Evolutionary conservation across 495 filamentous ascomycete genomes (phyloP).

Genomic region (Tuber melanosporum): DNA sequence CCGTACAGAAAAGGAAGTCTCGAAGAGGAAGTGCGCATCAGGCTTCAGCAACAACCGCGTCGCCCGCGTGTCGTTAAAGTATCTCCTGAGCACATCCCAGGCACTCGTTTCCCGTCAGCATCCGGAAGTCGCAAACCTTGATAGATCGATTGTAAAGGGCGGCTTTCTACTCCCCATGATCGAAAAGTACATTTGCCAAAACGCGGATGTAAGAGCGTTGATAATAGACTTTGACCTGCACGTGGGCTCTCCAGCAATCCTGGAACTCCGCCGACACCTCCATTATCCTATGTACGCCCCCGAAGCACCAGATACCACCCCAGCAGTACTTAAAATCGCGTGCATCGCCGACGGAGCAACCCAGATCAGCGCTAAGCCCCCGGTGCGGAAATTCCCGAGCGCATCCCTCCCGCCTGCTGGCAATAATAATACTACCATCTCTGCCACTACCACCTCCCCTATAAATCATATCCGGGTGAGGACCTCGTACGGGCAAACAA

Average conservation of each 20-base stretch:
- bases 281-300: not conserved
- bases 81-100: slow-evolving; percentile 25
- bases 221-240: slow-evolving; percentile 35
- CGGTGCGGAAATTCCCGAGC: slow-evolving; percentile 4
- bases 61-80: slow-evolving; percentile 21
- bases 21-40: slow-evolving; percentile 23
- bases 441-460: slow-evolving; percentile 6
- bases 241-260: slow-evolving; percentile 31
- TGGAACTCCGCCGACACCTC: slow-evolving; percentile 28
- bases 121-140: slow-evolving; percentile 10
- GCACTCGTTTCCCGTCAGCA: slow-evolving; percentile 22
- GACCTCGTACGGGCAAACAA: slow-evolving; percentile 28
- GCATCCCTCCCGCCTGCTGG: not conserved
- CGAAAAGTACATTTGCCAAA: slow-evolving; percentile 24
- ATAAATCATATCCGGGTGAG: slow-evolving; percentile 24
- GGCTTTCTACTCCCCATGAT: slow-evolving; percentile 29
- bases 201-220: slow-evolving; percentile 22
- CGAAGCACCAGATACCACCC: slow-evolving; percentile 5
- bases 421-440: not conserved
- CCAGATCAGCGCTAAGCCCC: slow-evolving; percentile 27
- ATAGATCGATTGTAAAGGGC: slow-evolving; percentile 23
- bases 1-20: not conserved
- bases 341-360: slow-evolving; percentile 29
- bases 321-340: slow-evolving; percentile 18
- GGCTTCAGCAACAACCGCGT: not conserved